Conservation (phyloP, 2,329 filamentous ascomycete species). For the Neopestalotiopsis rosae region DNA sequence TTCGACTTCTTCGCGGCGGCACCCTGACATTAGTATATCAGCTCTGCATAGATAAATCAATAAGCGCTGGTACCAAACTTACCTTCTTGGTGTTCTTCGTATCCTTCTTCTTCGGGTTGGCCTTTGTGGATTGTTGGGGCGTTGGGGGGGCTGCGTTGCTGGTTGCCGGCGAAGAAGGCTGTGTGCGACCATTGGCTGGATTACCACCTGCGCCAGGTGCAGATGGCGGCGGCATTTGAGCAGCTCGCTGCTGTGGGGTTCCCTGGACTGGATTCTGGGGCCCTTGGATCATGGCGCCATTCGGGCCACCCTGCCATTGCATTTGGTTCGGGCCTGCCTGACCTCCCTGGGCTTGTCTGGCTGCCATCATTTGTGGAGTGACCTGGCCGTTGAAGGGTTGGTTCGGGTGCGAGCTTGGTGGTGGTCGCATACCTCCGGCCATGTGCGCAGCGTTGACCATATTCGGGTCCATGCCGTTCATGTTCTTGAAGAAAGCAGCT, state of each 20-base stretch:
- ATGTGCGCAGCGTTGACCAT: slow-evolving; percentile 61
- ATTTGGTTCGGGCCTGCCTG: slow-evolving; percentile 48
- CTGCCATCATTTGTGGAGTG: slow-evolving; percentile 65
- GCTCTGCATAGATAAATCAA: slow-evolving; percentile 15
- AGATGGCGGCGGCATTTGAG: slow-evolving; percentile 69
- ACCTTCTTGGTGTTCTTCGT: slow-evolving; percentile 73
- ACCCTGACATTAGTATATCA: slow-evolving; percentile 46
- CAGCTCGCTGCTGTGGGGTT: slow-evolving; percentile 70
- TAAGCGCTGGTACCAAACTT: slow-evolving; percentile 35
- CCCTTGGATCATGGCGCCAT: slow-evolving; percentile 46
- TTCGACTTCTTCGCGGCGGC: slow-evolving; percentile 68
- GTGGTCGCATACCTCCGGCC: slow-evolving; percentile 66
- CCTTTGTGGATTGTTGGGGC: slow-evolving; percentile 74
- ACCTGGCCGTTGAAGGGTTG: slow-evolving; percentile 59
- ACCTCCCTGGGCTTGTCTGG: slow-evolving; percentile 38
- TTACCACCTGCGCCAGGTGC: slow-evolving; percentile 54
- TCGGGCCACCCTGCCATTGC: slow-evolving; percentile 50
- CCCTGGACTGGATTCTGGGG: slow-evolving; percentile 64
- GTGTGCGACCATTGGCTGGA: slow-evolving; percentile 55
- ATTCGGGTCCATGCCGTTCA: slow-evolving; percentile 58
- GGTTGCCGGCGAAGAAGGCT: slow-evolving; percentile 67
- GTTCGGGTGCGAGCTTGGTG: slow-evolving; percentile 70
- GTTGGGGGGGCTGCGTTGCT: slow-evolving; percentile 75
- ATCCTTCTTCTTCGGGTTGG: slow-evolving; percentile 80
- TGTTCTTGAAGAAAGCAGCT: slow-evolving; percentile 61